A percentile compares a stretch with the other conserved stretches of the same genome.
These are phyloP conservation scores for Cercophora samala DNA, from an alignment of 495 filamentous ascomycete species.

Conservation along the genomic window DNA sequence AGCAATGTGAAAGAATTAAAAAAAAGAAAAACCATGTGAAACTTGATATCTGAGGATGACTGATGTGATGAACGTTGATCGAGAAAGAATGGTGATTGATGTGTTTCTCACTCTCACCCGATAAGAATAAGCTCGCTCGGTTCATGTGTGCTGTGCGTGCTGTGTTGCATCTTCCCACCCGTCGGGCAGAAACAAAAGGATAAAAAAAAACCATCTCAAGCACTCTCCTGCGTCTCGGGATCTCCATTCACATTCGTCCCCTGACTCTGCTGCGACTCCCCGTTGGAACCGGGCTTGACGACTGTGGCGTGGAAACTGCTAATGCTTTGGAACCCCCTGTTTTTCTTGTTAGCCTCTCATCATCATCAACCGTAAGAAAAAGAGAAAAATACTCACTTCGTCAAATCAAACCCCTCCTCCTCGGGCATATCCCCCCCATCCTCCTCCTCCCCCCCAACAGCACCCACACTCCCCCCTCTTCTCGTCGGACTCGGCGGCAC, in stretches of 20 bases:
- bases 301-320: slow-evolving; percentile 35
- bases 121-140: background rate
- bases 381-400: slow-evolving; percentile 29
- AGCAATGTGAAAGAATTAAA: too few species aligned
- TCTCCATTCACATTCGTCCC: background rate
- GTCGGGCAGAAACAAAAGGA: background rate
- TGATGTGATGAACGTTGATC: too few species aligned
- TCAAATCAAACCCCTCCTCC: slow-evolving; percentile 37
- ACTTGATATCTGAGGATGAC: too few species aligned
- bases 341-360: slow-evolving; percentile 5
- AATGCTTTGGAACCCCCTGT: slow-evolving; percentile 43
- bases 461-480: slow-evolving; percentile 10
- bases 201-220: background rate
- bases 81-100: too few species aligned
- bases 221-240: background rate
- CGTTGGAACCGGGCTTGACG: slow-evolving; percentile 12
- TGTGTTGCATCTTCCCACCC: background rate
- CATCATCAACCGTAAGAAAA: background rate
- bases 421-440: slow-evolving; percentile 28
- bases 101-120: too few species aligned
- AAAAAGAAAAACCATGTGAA: too few species aligned
- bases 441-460: slow-evolving; percentile 26
- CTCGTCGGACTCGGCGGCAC: slow-evolving; percentile 22
- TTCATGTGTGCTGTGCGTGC: background rate
- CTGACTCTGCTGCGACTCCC: slow-evolving; percentile 7